These are phyloP conservation scores for Penstemon newberryi DNA, from an alignment of 257 asterid genomes.

Conservation along the genomic window DNA sequence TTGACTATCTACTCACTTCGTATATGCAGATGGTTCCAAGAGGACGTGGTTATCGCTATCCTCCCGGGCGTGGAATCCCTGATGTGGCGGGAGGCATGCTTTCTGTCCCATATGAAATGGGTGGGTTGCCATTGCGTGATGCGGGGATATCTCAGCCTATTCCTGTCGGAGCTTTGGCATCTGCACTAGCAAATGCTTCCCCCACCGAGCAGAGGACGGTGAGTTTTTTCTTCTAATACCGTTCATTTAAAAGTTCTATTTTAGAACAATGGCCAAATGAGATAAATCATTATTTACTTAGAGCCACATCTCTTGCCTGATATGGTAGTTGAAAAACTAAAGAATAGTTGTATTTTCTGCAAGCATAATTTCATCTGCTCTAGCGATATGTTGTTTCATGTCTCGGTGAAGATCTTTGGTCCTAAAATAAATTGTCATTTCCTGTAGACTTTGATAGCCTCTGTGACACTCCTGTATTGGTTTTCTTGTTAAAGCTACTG, in stretches of 20 bases:
- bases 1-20: not conserved
- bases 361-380: not conserved
- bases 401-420: not conserved
- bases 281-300: too few species aligned
- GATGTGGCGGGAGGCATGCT: conserved; percentile 76
- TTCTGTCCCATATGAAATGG: conserved; percentile 79
- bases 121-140: conserved; percentile 81
- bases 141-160: conserved; percentile 68
- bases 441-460: too few species aligned
- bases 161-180: conserved; percentile 79
- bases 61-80: conserved; percentile 77
- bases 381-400: not conserved
- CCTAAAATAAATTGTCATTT: not conserved
- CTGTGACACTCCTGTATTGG: too few species aligned
- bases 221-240: conserved; percentile 24
- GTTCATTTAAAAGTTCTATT: conserved; percentile 7
- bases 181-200: conserved; percentile 93
- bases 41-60: conserved; percentile 81
- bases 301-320: not conserved
- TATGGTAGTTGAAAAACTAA: not conserved
- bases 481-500: too few species aligned
- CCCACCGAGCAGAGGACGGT: conserved; percentile 90
- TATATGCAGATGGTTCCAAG: conserved; percentile 74
- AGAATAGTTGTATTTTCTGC: not conserved
- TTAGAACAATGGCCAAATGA: not conserved